phyloP scores from a whole-genome alignment of 495 filamentous ascomycete genomes.

The Cercophora sp. region DNA sequence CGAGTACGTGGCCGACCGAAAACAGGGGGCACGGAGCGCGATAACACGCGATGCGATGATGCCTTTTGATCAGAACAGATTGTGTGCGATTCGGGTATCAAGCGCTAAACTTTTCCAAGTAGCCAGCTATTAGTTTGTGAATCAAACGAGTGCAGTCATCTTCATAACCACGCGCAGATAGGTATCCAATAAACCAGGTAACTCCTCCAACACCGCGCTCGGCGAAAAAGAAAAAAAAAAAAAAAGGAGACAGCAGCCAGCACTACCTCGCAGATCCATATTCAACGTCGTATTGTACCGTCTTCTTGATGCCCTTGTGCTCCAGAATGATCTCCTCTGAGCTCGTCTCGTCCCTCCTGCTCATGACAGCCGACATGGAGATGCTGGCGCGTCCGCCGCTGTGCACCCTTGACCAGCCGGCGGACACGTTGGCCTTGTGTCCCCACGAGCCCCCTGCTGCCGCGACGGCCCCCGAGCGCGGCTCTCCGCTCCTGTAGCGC shows the following conservation, averaged over 20 bases:
- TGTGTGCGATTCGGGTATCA: too few species aligned
- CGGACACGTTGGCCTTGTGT: not conserved
- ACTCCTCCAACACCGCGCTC: not conserved
- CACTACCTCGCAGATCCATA: conserved; percentile 5
- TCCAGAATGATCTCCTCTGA: conserved; percentile 11
- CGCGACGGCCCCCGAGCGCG: not conserved
- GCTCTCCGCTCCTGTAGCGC: not conserved
- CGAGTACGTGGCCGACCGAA: too few species aligned
- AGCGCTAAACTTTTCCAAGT: too few species aligned
- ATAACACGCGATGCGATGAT: too few species aligned
- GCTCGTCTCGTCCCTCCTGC: conserved; percentile 2
- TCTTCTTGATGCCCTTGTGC: conserved; percentile 12
- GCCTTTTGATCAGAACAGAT: too few species aligned
- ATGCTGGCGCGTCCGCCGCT: not conserved
- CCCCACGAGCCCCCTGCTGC: conserved; percentile 5
- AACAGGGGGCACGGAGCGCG: too few species aligned
- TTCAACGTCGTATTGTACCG: conserved; percentile 14
- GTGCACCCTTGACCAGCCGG: conserved; percentile 7
- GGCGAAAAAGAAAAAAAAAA: not conserved
- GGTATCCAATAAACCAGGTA: too few species aligned
- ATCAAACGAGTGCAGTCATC: too few species aligned
- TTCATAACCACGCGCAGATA: too few species aligned
- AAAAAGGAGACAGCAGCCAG: not conserved
- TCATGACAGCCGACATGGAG: not conserved
- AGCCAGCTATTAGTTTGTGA: too few species aligned